phyloP scores from a whole-genome alignment of 257 asterid genomes.

The Penstemon newberryi region DNA sequence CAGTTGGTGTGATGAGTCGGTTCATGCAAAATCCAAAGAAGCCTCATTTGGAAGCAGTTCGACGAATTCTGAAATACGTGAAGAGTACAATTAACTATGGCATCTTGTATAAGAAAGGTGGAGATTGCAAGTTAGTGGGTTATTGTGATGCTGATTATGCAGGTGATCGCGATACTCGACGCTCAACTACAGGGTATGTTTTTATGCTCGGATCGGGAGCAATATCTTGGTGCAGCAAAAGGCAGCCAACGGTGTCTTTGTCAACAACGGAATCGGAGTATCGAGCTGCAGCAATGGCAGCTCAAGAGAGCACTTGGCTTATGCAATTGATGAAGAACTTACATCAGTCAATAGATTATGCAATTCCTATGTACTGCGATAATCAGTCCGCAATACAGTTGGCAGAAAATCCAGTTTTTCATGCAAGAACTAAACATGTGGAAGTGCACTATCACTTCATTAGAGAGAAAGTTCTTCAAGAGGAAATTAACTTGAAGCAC shows the following conservation, averaged over 20 bases:
- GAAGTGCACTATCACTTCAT: conserved; percentile 2
- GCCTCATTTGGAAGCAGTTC: conserved; percentile 14
- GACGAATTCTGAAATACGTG: background rate
- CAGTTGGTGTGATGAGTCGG: background rate
- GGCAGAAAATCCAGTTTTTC: background rate
- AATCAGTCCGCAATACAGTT: background rate
- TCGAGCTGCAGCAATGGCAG: background rate
- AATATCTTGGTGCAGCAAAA: background rate
- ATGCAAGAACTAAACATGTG: background rate
- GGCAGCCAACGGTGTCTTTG: background rate
- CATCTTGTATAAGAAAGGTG: too few relatives aligned
- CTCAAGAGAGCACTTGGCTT: background rate
- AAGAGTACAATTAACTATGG: conserved; percentile 12
- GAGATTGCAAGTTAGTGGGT: background rate
- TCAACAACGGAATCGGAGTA: background rate
- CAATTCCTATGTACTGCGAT: too few relatives aligned
- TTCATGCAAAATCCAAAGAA: conserved; percentile 25
- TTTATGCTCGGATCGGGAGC: background rate
- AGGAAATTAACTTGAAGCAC: background rate
- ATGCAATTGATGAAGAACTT: background rate
- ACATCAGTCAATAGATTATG: too few relatives aligned
- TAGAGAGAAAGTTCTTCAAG: background rate
- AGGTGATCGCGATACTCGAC: conserved; percentile 5
- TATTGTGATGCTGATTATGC: conserved; percentile 14
- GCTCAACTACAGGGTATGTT: conserved; percentile 10